A percentile compares a stretch with the other conserved stretches of the same genome.
Conservation (phyloP, 768 basidiomycete genomes). For the Suillus variegatus region DNA sequence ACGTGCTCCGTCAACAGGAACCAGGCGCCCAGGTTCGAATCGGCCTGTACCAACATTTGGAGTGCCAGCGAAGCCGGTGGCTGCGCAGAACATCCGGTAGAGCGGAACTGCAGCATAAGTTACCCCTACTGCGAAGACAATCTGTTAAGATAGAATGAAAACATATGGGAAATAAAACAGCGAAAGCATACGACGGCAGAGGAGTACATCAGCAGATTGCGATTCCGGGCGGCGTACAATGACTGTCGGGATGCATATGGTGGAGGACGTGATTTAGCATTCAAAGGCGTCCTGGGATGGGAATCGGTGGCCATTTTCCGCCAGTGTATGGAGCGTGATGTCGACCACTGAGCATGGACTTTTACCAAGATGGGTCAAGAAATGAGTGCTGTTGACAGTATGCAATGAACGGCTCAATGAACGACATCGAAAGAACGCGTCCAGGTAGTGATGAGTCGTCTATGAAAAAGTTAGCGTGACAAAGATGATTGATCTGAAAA, state of each 20-base stretch:
- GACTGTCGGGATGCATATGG: constrained; percentile 36
- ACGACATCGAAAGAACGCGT: neutral
- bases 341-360: neutral
- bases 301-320: constrained; percentile 6
- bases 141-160: constrained; percentile 42
- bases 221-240: constrained; percentile 61
- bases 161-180: neutral
- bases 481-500: neutral
- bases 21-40: constrained; percentile 83
- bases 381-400: neutral
- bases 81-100: constrained; percentile 97
- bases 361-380: neutral
- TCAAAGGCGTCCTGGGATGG: neutral
- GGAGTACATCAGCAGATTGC: constrained; percentile 80
- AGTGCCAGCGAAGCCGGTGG: constrained; percentile 95
- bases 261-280: constrained; percentile 20
- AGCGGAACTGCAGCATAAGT: constrained; percentile 98
- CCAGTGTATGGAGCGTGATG: neutral
- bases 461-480: neutral
- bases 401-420: neutral
- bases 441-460: neutral
- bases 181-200: constrained; percentile 68
- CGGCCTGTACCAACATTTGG: constrained; percentile 87
- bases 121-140: constrained; percentile 75
- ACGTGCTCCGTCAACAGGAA: constrained; percentile 64